Evolutionary conservation across 2,329 filamentous ascomycete species (phyloP), one percentile per base, ranked within the genome.

Genomic region (Colletotrichum sp.): DNA sequence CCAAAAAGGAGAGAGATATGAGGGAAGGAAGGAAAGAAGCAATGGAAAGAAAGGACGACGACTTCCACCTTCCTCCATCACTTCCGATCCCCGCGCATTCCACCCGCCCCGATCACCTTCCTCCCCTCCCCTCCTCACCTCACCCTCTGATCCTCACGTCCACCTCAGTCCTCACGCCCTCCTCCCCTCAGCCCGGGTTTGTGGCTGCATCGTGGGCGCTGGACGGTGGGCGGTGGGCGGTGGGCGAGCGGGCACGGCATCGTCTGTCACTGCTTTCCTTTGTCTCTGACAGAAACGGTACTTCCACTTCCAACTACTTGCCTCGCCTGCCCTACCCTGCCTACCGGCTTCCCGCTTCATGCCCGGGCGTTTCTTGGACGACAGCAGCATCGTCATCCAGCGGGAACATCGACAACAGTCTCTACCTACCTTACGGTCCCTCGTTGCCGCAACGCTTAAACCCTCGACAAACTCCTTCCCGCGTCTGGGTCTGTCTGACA

Each of bases 1-100:
- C 55, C 24, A 67, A 54, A 16, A 33, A 51, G 16, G 13, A 18
- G 62, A 29, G 47, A 66, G 66, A 34, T 59, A 27, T 18, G 8
- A 61, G 43, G 51, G 36, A 70, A 34, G 24, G 34, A 58, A 67
- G 16, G 36, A 61, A 34, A 9, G 16, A 65, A 51, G 36, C 54
- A 70, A 27, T 33, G 27, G 47, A 55, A 55, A 36, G 62, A 43
- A 58, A 64, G 63, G 21, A 55, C 31, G 57, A 64, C 66, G n/a
- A 61, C 66, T 31, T 67, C 34, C 1, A 57, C 21, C 9, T 18
- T 16, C 38, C 38, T 29, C 18, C 54, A 24, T 57, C 24, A 27
- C 29, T 61, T 24, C 71, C 55, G 71, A 73, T 73, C 71, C 71
- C 71, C 71, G 71, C 71, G 71, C 68, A 71, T 73, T 71, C 71